Conservation (phyloP, 2,329 filamentous ascomycete genomes). For the Zymoseptoria pseudotritici region DNA sequence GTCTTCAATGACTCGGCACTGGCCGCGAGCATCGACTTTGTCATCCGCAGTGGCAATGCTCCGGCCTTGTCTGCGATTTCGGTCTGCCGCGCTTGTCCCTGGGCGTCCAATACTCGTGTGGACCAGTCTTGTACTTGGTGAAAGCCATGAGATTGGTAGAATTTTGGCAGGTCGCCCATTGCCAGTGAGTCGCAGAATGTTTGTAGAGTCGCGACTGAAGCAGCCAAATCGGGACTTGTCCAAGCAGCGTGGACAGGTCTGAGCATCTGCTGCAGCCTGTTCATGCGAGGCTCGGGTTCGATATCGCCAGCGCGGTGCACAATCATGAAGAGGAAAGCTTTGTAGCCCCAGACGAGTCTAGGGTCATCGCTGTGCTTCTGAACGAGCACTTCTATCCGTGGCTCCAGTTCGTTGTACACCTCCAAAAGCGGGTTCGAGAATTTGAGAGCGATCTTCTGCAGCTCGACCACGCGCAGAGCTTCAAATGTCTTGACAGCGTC, state of each 20-base stretch:
- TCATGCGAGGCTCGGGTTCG: constrained; percentile 61
- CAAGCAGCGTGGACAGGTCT: constrained; percentile 75
- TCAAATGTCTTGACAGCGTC: constrained; percentile 89
- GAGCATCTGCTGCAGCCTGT: constrained; percentile 68
- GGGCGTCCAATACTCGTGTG: constrained; percentile 63
- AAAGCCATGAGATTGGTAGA: constrained; percentile 65
- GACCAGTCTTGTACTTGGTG: constrained; percentile 79
- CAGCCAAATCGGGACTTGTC: constrained; percentile 62
- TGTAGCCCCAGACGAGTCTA: constrained; percentile 76
- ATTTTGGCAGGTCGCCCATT: constrained; percentile 71
- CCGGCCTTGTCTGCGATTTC: constrained; percentile 69
- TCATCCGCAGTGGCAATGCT: constrained; percentile 72
- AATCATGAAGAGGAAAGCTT: constrained; percentile 88
- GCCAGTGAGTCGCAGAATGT: constrained; percentile 75
- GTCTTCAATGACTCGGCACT: constrained; percentile 84
- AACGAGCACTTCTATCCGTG: constrained; percentile 73
- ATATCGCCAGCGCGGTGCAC: constrained; percentile 70
- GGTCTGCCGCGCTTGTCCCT: constrained; percentile 70
- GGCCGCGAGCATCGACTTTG: constrained; percentile 85
- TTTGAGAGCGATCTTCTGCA: constrained; percentile 79
- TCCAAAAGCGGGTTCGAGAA: constrained; percentile 85
- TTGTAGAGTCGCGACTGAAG: constrained; percentile 63
- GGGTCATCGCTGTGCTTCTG: constrained; percentile 67
- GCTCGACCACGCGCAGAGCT: constrained; percentile 72
- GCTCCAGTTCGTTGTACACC: constrained; percentile 78